Percentiles rank a stretch among this genome's conserved stretches.
phyloP scores from a whole-genome alignment of 768 basidiomycete species.

The Imleria badia region DNA sequence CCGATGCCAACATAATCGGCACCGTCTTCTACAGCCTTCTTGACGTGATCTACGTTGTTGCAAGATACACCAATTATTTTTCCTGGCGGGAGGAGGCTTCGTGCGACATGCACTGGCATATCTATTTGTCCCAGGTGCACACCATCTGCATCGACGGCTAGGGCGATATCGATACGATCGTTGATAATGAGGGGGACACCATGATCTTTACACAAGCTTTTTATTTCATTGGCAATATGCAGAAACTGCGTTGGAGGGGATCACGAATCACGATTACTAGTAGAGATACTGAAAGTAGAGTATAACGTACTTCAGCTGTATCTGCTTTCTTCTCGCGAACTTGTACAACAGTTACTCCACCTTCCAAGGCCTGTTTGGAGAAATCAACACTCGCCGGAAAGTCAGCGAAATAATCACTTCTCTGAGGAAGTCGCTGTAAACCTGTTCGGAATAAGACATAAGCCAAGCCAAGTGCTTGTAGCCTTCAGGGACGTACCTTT shows the following conservation, averaged over 20 bases:
- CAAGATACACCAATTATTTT: conserved; percentile 82
- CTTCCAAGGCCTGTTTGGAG: conserved; percentile 63
- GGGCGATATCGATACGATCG: conserved; percentile 83
- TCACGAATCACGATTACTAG: not conserved
- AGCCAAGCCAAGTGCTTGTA: not conserved
- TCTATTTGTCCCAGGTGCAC: conserved; percentile 91
- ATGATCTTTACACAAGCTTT: conserved; percentile 72
- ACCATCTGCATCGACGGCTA: conserved; percentile 73
- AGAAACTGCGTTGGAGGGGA: conserved; percentile 56
- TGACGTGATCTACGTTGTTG: conserved; percentile 64
- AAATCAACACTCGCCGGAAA: not conserved
- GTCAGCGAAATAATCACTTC: conserved; percentile 43
- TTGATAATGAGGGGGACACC: conserved; percentile 84
- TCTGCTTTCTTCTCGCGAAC: conserved; percentile 83
- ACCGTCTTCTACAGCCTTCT: conserved; percentile 56
- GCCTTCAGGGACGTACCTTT: conserved; percentile 48
- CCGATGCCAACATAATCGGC: conserved; percentile 91
- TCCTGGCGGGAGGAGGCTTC: conserved; percentile 62
- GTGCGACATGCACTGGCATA: conserved; percentile 68
- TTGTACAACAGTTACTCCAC: conserved; percentile 90
- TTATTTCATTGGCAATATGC: conserved; percentile 65
- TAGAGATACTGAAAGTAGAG: not conserved
- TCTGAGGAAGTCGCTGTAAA: conserved; percentile 72
- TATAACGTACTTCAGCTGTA: conserved; percentile 65
- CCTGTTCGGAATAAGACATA: conserved; percentile 36